Base-by-base conservation (phyloP, 2,329 filamentous ascomycete species). In the Fusarium sororula region DNA sequence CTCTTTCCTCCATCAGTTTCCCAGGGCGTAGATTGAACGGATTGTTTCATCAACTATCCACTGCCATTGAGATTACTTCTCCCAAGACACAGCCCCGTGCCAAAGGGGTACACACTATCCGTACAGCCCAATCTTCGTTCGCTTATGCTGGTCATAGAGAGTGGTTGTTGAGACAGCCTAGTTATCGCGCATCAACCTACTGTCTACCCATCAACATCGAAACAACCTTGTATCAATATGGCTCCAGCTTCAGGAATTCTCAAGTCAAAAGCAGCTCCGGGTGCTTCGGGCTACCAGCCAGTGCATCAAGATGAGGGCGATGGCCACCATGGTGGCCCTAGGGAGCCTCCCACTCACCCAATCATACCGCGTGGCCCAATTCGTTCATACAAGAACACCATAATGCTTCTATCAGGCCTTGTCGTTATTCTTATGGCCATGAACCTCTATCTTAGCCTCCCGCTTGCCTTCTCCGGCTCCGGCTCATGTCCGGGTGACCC, bases 391-490 rank as follows among this genome's bases (percentile, higher is more conserved):
- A 77, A 80, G 41, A 75, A 76, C 37, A 78, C 79, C n/a, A 77
- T 78, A 48, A 68, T 81, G 30, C 66, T 79, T 64, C 76, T 84
- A 14, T 80, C 82, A 8, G 76, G 78, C 13, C 78, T 81, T 51
- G 75, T 84, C 15, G 71, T 84, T 53, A 42, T 84, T n/a, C 80
- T 84, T 13, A 75, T 84, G 22, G 82, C 78, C 17, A 77, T 80
- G 47, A 84, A 83, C 42, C 75, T 84, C 50, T 83, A 82, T 68
- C 74, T 81, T 37, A 81, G 80, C 22, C 77, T 83, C n/a, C 81
- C 81, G 9, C 77, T 77, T 45, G 72, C 80, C 48, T 80, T 81
- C 63, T 65, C 72, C 64, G 71, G 75, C 51, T 73, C 66, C 63
- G 68, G 66, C 54, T 66, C 76, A 59, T 79, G 82, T 63, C 79